Evolutionary conservation across 2,329 filamentous ascomycete species (phyloP).

Genomic region (Thielaviopsis musarum): DNA sequence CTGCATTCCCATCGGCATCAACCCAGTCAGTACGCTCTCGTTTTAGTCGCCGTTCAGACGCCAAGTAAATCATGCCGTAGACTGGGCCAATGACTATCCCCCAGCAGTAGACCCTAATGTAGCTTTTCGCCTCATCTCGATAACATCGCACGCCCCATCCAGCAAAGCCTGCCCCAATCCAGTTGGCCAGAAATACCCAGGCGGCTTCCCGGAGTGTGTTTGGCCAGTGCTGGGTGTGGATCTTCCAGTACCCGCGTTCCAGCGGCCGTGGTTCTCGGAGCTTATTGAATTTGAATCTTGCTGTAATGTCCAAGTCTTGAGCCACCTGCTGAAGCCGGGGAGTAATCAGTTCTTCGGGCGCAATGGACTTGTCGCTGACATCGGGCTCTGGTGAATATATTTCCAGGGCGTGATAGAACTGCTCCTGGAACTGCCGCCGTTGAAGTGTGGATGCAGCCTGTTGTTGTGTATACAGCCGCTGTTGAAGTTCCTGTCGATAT

Average conservation of each 20-base stretch:
- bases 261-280: constrained; percentile 19
- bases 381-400: constrained; percentile 39
- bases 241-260: constrained; percentile 65
- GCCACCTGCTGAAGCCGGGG: constrained; percentile 35
- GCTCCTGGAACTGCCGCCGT: constrained; percentile 9
- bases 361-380: constrained; percentile 26
- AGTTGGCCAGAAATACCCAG: constrained; percentile 46
- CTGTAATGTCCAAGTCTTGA: constrained; percentile 31
- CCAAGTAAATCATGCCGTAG: constrained; percentile 59
- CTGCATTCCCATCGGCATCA: constrained; percentile 41
- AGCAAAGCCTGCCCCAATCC: constrained; percentile 38
- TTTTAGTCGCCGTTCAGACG: constrained; percentile 46
- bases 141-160: constrained; percentile 53
- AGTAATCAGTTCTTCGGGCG: constrained; percentile 37
- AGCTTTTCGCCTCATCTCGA: constrained; percentile 26
- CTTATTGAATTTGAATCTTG: constrained; percentile 26
- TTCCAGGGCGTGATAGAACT: constrained; percentile 23
- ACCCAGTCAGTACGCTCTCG: constrained; percentile 46
- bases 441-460: constrained; percentile 13
- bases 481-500: constrained; percentile 19
- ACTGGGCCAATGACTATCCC: constrained; percentile 55
- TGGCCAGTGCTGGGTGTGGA: constrained; percentile 42
- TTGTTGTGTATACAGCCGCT: constrained; percentile 12
- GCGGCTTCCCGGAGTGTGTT: constrained; percentile 29
- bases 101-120: constrained; percentile 59